Percentiles rank a stretch among this genome's conserved stretches.
Evolutionary conservation across 192 early-diverging fungal species (phyloP).

Genomic region (Coemansia sp.): DNA sequence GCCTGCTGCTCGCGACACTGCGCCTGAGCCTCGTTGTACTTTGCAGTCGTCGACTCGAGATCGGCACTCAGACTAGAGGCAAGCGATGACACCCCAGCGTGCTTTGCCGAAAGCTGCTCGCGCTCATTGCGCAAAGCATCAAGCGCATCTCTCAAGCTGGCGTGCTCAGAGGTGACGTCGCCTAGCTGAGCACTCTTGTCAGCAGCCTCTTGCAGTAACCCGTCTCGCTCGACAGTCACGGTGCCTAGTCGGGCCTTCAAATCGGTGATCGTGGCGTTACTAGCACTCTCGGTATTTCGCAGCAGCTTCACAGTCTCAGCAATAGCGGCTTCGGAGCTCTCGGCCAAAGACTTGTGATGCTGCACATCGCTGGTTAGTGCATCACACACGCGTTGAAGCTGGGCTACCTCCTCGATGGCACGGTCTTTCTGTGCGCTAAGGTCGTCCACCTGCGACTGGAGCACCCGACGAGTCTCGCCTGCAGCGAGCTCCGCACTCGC

Average conservation of each 20-base stretch:
- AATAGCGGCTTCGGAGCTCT: background rate
- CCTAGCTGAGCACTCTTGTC: background rate
- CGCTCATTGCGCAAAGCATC: background rate
- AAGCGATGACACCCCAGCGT: background rate
- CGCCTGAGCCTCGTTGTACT: slow-evolving; percentile 7
- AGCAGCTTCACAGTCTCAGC: background rate
- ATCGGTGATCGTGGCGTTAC: background rate
- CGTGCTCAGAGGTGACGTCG: background rate
- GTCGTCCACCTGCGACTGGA: background rate
- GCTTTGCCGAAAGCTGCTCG: background rate
- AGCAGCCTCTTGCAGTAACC: background rate
- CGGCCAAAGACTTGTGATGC: background rate
- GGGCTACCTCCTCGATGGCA: background rate
- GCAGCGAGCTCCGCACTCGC: background rate
- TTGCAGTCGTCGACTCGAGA: background rate
- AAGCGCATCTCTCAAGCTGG: background rate
- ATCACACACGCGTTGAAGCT: background rate
- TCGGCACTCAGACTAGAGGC: background rate
- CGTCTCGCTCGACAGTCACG: slow-evolving; percentile 12
- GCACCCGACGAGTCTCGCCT: background rate
- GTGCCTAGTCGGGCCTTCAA: background rate
- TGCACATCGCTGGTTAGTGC: background rate
- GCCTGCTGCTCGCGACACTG: background rate
- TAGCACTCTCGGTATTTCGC: background rate
- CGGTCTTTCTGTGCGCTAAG: slow-evolving; percentile 1